These are phyloP conservation scores for Phytophthora aleatoria DNA, from an alignment of 352 stramenopile species.

Conservation along the genomic window DNA sequence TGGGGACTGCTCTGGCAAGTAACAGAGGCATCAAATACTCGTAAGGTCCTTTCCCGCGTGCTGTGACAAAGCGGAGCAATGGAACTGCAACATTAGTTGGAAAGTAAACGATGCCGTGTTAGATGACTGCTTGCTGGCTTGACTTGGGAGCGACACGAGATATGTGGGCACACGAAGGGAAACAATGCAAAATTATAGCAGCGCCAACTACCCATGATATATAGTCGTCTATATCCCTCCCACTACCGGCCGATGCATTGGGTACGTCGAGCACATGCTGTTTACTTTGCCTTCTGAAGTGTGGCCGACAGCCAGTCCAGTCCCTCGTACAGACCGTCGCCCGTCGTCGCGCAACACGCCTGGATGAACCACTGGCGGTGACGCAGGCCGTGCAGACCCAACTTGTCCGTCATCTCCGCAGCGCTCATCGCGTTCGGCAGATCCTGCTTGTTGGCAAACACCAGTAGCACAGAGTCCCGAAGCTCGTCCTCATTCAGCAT, in stretches of 20 bases:
- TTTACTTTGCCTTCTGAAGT: slow-evolving; percentile 85
- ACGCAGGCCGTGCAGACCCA: slow-evolving; percentile 96
- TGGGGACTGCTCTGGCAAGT: too few species aligned
- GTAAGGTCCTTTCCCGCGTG: too few species aligned
- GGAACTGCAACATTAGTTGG: too few species aligned
- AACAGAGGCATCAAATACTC: too few species aligned
- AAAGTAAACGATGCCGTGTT: slow-evolving; percentile 6
- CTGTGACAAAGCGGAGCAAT: too few species aligned
- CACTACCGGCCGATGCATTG: slow-evolving; percentile 38
- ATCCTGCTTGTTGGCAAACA: slow-evolving; percentile 99
- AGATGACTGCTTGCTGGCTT: neutral
- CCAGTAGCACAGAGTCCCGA: slow-evolving; percentile 95
- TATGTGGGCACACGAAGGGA: slow-evolving; percentile 1
- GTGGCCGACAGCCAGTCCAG: slow-evolving; percentile 97
- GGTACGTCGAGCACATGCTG: slow-evolving; percentile 32
- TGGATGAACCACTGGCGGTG: slow-evolving; percentile 99
- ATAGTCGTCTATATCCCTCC: slow-evolving; percentile 45
- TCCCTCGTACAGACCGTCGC: slow-evolving; percentile 98
- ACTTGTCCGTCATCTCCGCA: slow-evolving; percentile 99
- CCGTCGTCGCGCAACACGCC: slow-evolving; percentile 98
- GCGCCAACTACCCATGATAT: slow-evolving; percentile 43
- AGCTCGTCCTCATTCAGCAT: slow-evolving; percentile 99
- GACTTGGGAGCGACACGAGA: slow-evolving; percentile 11
- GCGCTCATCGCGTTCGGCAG: slow-evolving; percentile 95
- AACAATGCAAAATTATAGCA: slow-evolving; percentile 42